Evolutionary conservation across 345 rosid species (phyloP).

Genomic region (Gynandropsis gynandra): DNA sequence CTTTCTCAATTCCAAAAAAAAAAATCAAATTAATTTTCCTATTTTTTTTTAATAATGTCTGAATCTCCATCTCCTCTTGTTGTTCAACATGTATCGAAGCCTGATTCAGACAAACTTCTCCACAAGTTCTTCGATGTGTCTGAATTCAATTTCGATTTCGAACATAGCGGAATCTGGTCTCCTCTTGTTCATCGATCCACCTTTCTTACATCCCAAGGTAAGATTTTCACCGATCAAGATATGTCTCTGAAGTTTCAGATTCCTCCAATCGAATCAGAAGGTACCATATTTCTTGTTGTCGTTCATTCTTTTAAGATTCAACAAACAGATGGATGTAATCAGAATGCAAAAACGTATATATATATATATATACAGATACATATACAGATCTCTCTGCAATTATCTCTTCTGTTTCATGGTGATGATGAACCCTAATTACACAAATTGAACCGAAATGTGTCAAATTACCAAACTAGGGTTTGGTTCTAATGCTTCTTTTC

Average conservation of each 20-base stretch:
- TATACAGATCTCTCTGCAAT: background rate
- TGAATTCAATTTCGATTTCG: constrained; percentile 54
- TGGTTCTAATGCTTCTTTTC: constrained; percentile 63
- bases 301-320: constrained; percentile 1
- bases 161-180: constrained; percentile 67
- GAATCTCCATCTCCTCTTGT: constrained; percentile 30
- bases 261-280: constrained; percentile 22
- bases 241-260: constrained; percentile 44
- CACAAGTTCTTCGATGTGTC: constrained; percentile 52
- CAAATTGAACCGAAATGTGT: constrained; percentile 10
- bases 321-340: no score
- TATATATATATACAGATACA: constrained; percentile 5
- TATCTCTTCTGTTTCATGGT: background rate
- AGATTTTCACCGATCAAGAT: constrained; percentile 47
- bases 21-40: background rate
- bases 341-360: constrained; percentile 15
- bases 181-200: constrained; percentile 54
- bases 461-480: constrained; percentile 47
- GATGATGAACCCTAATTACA: constrained; percentile 1
- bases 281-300: constrained; percentile 21
- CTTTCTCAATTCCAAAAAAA: constrained; percentile 3
- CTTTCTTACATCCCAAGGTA: constrained; percentile 49
- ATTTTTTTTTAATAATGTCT: constrained; percentile 22
- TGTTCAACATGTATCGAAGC: constrained; percentile 48
- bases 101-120: constrained; percentile 55